Conservation (phyloP, 805 yeast genomes). For the Candida taoyuanica region DNA sequence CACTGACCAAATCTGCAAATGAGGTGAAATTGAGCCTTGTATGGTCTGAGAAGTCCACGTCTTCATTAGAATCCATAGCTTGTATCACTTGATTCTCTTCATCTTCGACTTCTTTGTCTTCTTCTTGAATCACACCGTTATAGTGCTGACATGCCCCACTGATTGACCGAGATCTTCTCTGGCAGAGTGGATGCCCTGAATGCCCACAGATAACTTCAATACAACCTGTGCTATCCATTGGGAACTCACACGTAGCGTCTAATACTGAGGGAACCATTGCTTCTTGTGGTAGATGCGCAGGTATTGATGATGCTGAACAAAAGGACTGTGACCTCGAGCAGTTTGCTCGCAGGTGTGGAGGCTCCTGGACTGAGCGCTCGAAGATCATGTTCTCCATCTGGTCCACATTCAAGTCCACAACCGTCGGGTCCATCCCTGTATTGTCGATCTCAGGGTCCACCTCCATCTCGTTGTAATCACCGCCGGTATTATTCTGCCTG, state of each 20-base stretch:
- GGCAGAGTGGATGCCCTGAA: conserved; percentile 14
- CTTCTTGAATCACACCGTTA: no score
- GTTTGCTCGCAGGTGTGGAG: conserved; percentile 5
- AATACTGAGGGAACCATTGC: conserved; percentile 14
- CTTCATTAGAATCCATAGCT: no score
- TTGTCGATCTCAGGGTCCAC: no score
- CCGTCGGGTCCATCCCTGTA: no score
- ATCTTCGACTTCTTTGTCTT: no score
- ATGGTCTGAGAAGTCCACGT: conserved; percentile 23
- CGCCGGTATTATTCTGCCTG: no score
- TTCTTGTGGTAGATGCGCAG: conserved; percentile 15
- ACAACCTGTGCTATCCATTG: conserved; percentile 1
- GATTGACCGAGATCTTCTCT: conserved; percentile 2
- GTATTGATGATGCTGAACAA: conserved; percentile 10
- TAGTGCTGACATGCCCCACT: background rate
- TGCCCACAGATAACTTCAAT: conserved; percentile 14
- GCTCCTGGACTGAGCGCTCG: conserved; percentile 12
- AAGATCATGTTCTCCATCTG: conserved; percentile 12
- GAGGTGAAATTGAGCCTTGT: conserved; percentile 25
- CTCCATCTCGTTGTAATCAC: no score
- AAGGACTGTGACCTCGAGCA: conserved; percentile 13
- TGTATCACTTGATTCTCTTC: no score
- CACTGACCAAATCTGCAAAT: conserved; percentile 24
- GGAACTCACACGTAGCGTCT: conserved; percentile 12
- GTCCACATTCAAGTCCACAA: no score